Base-by-base conservation (phyloP, 768 basidiomycete genomes). In the Peribolospora baueri region DNA sequence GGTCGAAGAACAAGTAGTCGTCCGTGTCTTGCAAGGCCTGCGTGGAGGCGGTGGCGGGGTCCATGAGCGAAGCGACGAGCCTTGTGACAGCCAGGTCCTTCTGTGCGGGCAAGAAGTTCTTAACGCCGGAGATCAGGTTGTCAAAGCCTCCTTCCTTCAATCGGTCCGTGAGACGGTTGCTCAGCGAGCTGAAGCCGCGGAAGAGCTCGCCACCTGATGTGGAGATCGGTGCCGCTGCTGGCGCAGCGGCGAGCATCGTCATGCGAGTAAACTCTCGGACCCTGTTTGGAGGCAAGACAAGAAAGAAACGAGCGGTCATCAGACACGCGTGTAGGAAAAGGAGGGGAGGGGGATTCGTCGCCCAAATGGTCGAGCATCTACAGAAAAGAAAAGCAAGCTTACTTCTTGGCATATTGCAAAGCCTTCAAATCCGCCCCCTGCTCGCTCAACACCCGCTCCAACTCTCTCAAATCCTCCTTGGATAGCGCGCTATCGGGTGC, bases 1-100 rank as follows among this genome's bases (percentile, higher is more conserved):
- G 91, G 66, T 98, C 91, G 54, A 98, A 78, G 71, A 84, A 82
- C 48, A 98, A 66, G 68, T 81, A 98, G 40, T 98, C 91, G 65
- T 98, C 91, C 2, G 91, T 95, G 67, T 93, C 88, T 63, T 85
- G 82, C 42, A 98, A 68, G 4, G 93, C 95, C 65, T 90, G 84
- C 57, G 88, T 90, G 38, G 85, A 83, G 3, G 87, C 93, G 2
- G 82, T 75, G 0, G 88, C 80, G 0, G 93, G 90, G 65, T 98
- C 93, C 90, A 97, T 97, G 39, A 98, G 73, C 25, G 93, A 91
- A 64, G 97, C 93, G 2, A 84, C 80, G 41, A 98, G 73, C 8
- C 93, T 80, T 0, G 93, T 95, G 49, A 91, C 78, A 8, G 86
- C 81, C 51, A 93, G 75, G 45, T 93, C 76, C 68, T 98, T 91